Evolutionary conservation across 2,329 filamentous ascomycete species (phyloP).

Genomic region (Beauveria asiatica): DNA sequence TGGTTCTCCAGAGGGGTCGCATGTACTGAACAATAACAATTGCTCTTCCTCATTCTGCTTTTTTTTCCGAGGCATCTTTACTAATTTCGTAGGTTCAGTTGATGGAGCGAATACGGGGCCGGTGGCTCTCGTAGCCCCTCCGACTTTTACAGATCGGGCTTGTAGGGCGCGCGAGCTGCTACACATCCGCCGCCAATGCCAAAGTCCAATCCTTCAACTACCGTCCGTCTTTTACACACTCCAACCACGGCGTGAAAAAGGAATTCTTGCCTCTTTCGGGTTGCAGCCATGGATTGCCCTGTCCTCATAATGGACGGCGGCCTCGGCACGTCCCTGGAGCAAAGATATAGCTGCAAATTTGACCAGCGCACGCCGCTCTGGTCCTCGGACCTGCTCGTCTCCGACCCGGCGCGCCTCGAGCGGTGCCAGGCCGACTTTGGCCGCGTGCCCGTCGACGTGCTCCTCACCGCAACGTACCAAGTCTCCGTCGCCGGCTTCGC

Average conservation of each 20-base stretch:
- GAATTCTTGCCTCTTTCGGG: background rate
- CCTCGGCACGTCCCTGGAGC: constrained; percentile 57
- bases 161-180: background rate
- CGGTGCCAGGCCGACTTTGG: constrained; percentile 49
- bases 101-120: background rate
- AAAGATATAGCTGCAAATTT: constrained; percentile 46
- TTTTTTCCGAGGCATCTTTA: no score
- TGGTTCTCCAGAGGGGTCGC: no score
- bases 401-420: constrained; percentile 40
- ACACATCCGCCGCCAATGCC: background rate
- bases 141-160: background rate
- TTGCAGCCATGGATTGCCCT: constrained; percentile 12
- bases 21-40: no score
- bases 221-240: background rate
- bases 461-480: constrained; percentile 63
- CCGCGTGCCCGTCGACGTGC: constrained; percentile 48
- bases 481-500: constrained; percentile 48
- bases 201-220: no score
- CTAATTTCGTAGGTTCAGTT: no score
- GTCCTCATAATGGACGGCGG: constrained; percentile 56
- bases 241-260: background rate
- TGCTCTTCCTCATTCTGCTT: no score
- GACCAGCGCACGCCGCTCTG: constrained; percentile 49
- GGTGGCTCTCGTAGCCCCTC: background rate
- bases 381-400: constrained; percentile 58